Conservation (phyloP, 129 eudicot genomes). For the Flaveria brownii region DNA sequence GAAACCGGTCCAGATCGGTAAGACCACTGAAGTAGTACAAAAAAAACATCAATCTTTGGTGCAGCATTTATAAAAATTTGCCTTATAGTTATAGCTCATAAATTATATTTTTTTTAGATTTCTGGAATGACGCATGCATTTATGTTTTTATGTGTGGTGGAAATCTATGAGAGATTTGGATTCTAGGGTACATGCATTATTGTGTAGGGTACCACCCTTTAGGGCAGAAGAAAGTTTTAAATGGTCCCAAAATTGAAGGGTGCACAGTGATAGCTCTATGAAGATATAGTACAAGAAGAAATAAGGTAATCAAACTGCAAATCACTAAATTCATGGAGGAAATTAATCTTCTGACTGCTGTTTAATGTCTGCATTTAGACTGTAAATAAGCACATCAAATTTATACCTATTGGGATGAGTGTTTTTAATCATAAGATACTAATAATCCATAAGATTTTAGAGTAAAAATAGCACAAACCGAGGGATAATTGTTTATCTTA, state of each 20-base stretch:
- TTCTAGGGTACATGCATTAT: slow-evolving; percentile 27
- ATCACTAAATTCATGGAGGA: background rate
- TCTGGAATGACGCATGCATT: slow-evolving; percentile 10
- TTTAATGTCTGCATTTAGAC: background rate
- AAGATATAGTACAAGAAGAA: slow-evolving; percentile 20
- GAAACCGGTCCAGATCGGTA: too few relatives aligned
- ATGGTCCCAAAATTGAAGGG: slow-evolving; percentile 31
- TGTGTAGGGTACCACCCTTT: slow-evolving; percentile 33
- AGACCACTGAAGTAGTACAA: background rate
- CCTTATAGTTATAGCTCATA: slow-evolving; percentile 23
- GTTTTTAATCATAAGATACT: background rate
- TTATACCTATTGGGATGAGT: slow-evolving; percentile 3
- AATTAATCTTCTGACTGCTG: background rate
- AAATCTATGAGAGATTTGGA: slow-evolving; percentile 5
- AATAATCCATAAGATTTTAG: slow-evolving; percentile 3
- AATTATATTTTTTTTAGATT: slow-evolving; percentile 13
- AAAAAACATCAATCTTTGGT: background rate
- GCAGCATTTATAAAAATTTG: background rate
- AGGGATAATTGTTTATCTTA: background rate
- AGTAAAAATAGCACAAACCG: slow-evolving; percentile 16
- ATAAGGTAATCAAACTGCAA: slow-evolving; percentile 10
- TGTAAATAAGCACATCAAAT: slow-evolving; percentile 3
- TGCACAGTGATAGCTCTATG: slow-evolving; percentile 25
- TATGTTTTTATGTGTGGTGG: background rate
- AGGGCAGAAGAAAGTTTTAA: slow-evolving; percentile 10